Conservation (phyloP, 768 basidiomycete species). For the Rubroboletus pulcherrimus region DNA sequence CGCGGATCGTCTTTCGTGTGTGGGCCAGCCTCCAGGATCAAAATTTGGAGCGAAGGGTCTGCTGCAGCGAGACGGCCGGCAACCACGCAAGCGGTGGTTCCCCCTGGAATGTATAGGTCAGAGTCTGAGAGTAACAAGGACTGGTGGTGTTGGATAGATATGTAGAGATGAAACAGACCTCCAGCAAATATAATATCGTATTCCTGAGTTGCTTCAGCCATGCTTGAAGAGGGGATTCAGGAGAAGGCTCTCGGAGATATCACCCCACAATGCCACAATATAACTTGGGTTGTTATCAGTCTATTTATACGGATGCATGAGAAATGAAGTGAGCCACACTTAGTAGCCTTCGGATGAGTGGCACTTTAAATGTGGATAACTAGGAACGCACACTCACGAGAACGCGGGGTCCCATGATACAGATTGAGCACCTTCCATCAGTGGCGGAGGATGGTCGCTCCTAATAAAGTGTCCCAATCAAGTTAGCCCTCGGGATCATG, state of each 20-base stretch:
- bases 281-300: neutral
- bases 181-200: constrained; percentile 58
- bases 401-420: neutral
- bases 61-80: constrained; percentile 28
- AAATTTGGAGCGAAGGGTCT: constrained; percentile 23
- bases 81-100: constrained; percentile 33
- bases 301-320: constrained; percentile 5
- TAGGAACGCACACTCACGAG: neutral
- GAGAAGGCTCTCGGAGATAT: neutral
- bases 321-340: neutral
- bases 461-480: neutral
- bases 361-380: too few species aligned
- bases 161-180: constrained; percentile 33
- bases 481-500: neutral
- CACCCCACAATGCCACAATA: neutral
- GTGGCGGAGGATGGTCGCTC: neutral
- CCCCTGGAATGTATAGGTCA: constrained; percentile 23
- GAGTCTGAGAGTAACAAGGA: neutral
- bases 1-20: constrained; percentile 20
- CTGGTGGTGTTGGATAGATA: neutral
- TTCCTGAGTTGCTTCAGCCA: constrained; percentile 5
- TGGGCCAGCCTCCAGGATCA: constrained; percentile 30
- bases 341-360: neutral
- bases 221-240: neutral
- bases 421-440: neutral